Evolutionary conservation across 148 eudicot species (phyloP).

Genomic region (Fallopia convolvulus): DNA sequence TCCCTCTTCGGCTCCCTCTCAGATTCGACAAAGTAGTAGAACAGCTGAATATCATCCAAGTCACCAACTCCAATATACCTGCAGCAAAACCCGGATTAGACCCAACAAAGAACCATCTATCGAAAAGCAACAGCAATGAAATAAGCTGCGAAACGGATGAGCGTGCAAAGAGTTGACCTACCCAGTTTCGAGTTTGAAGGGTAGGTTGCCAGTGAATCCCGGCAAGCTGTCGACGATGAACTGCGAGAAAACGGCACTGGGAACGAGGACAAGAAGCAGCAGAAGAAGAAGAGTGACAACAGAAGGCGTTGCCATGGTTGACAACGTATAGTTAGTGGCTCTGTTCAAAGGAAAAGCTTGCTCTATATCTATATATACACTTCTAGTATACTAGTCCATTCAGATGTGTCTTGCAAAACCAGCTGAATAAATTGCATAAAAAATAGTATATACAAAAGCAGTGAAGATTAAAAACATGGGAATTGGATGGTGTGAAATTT

Average conservation of each 20-base stretch:
- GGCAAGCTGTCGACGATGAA: constrained; percentile 23
- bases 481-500: background rate
- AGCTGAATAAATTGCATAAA: background rate
- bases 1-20: background rate
- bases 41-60: constrained; percentile 8
- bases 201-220: constrained; percentile 32
- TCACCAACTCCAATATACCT: constrained; percentile 3
- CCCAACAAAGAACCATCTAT: background rate
- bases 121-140: background rate
- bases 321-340: background rate
- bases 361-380: background rate
- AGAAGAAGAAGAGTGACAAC: background rate
- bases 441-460: background rate
- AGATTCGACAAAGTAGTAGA: constrained; percentile 2
- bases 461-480: background rate
- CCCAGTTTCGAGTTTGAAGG: constrained; percentile 39
- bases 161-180: background rate
- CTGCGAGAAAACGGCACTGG: constrained; percentile 8
- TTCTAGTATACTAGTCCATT: background rate
- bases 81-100: background rate
- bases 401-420: background rate
- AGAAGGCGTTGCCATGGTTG: background rate
- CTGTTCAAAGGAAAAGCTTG: background rate
- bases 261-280: background rate
- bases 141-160: background rate